A percentile compares a stretch with the other conserved stretches of the same genome.
These are phyloP conservation scores for Hypoxylon sp. DNA, from an alignment of 2,329 filamentous ascomycete genomes.

Conservation along the genomic window DNA sequence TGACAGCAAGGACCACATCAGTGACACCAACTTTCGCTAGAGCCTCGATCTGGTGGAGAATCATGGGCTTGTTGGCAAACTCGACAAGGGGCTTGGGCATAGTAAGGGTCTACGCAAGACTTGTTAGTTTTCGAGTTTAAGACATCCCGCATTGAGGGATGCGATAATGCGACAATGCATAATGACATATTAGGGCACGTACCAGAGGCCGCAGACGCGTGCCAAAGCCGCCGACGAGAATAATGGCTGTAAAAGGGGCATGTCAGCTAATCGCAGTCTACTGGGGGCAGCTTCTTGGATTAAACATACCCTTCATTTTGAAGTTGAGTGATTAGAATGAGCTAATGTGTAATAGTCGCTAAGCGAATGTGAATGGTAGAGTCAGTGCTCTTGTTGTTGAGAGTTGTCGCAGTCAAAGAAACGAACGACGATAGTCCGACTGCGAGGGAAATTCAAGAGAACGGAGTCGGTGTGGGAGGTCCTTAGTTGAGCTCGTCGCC, in stretches of 20 bases:
- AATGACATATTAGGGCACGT: slow-evolving; percentile 59
- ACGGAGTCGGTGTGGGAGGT: slow-evolving; percentile 24
- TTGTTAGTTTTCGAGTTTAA: slow-evolving; percentile 45
- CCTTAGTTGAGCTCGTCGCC: slow-evolving; percentile 17
- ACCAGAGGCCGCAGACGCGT: slow-evolving; percentile 97
- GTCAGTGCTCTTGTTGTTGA: slow-evolving; percentile 12
- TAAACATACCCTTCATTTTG: slow-evolving; percentile 61
- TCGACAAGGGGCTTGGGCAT: slow-evolving; percentile 98
- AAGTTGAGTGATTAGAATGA: slow-evolving; percentile 20
- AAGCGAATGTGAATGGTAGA: slow-evolving; percentile 32
- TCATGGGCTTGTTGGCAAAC: slow-evolving; percentile 99
- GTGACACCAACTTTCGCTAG: slow-evolving; percentile 94
- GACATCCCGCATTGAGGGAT: slow-evolving; percentile 28
- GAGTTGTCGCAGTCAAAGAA: slow-evolving; percentile 27
- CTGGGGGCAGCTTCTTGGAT: background rate
- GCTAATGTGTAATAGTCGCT: slow-evolving; percentile 18
- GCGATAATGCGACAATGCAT: slow-evolving; percentile 26
- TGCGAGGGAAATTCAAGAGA: slow-evolving; percentile 22
- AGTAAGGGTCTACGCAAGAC: slow-evolving; percentile 81
- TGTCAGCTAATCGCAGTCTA: slow-evolving; percentile 43
- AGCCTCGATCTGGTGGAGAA: slow-evolving; percentile 96
- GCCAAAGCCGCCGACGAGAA: slow-evolving; percentile 99
- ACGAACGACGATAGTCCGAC: slow-evolving; percentile 36
- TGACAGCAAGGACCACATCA: slow-evolving; percentile 97
- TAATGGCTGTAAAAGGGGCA: slow-evolving; percentile 76